These are phyloP conservation scores for Colletotrichum phormii DNA, from an alignment of 2,329 filamentous ascomycete species.

Conservation along the genomic window DNA sequence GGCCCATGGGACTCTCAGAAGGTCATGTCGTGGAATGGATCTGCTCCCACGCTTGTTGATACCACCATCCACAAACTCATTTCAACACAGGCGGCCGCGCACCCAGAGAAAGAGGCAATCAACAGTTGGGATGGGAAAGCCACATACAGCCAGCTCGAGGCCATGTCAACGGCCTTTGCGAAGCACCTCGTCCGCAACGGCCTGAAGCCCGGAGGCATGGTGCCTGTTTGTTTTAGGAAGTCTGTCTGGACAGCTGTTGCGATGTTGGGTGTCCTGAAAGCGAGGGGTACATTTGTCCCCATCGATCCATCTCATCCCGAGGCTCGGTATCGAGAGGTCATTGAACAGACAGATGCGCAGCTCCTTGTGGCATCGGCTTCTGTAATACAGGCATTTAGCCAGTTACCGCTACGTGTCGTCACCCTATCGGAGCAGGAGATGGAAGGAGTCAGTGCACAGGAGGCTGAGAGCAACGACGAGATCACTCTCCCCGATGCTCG, in stretches of 20 bases:
- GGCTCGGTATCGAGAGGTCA: background rate
- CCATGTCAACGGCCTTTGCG: constrained; percentile 11
- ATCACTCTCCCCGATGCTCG: no score
- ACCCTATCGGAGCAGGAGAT: no score
- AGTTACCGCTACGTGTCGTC: no score
- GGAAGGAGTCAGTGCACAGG: no score
- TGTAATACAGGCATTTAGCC: background rate
- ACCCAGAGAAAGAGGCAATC: constrained; percentile 42
- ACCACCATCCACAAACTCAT: constrained; percentile 7
- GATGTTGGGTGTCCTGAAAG: constrained; percentile 41
- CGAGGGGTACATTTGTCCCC: constrained; percentile 41
- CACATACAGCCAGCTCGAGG: constrained; percentile 43
- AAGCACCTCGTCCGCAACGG: constrained; percentile 7
- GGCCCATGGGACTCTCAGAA: constrained; percentile 16
- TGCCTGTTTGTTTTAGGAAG: constrained; percentile 42
- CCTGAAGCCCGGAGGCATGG: background rate
- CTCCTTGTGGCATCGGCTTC: background rate
- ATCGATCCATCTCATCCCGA: constrained; percentile 18
- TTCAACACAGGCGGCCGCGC: constrained; percentile 21
- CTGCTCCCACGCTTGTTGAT: constrained; percentile 27
- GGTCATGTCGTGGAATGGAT: constrained; percentile 2
- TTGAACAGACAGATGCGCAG: background rate
- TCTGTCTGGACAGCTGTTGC: constrained; percentile 37
- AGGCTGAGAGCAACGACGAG: no score
- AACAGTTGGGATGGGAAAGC: constrained; percentile 44